Evolutionary conservation across 2,329 filamentous ascomycete genomes (phyloP), one percentile per base, ranked within the genome.

Genomic region (Pestalotiopsis sp.): DNA sequence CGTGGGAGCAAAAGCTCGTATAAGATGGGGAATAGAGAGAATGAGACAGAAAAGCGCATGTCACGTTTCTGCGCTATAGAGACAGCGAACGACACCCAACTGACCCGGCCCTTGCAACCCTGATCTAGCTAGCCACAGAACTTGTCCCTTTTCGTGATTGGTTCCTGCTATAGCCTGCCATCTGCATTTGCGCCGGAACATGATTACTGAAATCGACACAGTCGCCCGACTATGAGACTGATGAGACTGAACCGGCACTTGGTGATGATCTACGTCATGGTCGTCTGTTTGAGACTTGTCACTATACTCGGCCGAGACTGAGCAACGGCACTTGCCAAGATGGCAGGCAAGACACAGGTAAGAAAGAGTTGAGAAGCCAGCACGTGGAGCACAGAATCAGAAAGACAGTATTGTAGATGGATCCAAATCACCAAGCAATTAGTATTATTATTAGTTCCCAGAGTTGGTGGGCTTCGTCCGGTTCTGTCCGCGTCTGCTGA

Each of bases 391-490:
- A 52, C 3, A 52, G 17, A 52, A 12, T 52, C 7, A 52, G 20
- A 23, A 2, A 17, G 23, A 13, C 6, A n/a, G 31, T 63, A n/a
- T n/a, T 36, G 25, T 41, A 63, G 27, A 49, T 17, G 23, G 12
- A 52, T 31, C 12, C 13, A 49, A 23, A 57, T 66, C 64, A 52
- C 61, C 20, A 59, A 57, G 52, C 65, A 63, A 69, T 69, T 67
- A 69, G 17, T 58, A 69, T 69, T 69, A 69, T 41, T 60, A 69
- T 69, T 69, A 69, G 59, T 58, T 63, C 64, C 68, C 60, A 64
- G 23, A 61, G 41, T 64, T 60, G 68, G 36, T 31, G 45, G 39
- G 17, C 23, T 62, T 13, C 23, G n/a, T 27, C n/a, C 17, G 60
- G 14, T 17, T n/a, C 60, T 38, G 31, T 45, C 31, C 60, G 39